These are phyloP conservation scores for Gymnopilus dilepis DNA, from an alignment of 768 basidiomycete species.

Conservation along the genomic window DNA sequence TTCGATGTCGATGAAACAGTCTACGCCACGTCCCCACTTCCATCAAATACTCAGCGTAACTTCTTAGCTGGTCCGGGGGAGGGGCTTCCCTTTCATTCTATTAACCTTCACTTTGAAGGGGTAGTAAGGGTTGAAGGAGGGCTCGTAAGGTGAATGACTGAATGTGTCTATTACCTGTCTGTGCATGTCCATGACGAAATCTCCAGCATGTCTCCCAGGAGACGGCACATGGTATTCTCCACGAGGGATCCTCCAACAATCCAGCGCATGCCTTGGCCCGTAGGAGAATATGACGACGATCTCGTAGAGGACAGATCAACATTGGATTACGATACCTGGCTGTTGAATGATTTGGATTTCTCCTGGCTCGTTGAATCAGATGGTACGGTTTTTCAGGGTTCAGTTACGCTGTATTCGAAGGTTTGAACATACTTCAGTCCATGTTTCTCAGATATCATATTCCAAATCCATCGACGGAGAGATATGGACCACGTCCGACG, in stretches of 20 bases:
- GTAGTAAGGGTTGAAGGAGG: slow-evolving; percentile 80
- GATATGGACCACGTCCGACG: slow-evolving; percentile 87
- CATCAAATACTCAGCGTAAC: slow-evolving; percentile 61
- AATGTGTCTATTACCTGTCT: neutral
- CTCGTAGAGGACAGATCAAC: slow-evolving; percentile 37
- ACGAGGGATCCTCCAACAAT: slow-evolving; percentile 76
- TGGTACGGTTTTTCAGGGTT: slow-evolving; percentile 44
- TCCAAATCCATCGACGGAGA: slow-evolving; percentile 67
- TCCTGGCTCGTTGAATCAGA: slow-evolving; percentile 77
- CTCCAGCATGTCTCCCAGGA: slow-evolving; percentile 77
- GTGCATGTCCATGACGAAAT: slow-evolving; percentile 5
- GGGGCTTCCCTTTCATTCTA: slow-evolving; percentile 68
- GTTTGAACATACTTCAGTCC: slow-evolving; percentile 46
- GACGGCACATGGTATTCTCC: slow-evolving; percentile 71
- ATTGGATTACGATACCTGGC: slow-evolving; percentile 60
- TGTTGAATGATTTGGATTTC: slow-evolving; percentile 56
- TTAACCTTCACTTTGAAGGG: slow-evolving; percentile 77
- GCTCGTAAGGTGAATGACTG: slow-evolving; percentile 60
- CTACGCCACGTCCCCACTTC: slow-evolving; percentile 59
- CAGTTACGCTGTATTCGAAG: neutral
- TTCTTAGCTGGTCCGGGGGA: slow-evolving; percentile 86
- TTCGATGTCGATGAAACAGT: slow-evolving; percentile 58
- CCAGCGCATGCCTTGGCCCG: slow-evolving; percentile 87
- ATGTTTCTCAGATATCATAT: slow-evolving; percentile 66
- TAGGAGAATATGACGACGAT: slow-evolving; percentile 42